Evolutionary conservation across 495 filamentous ascomycete genomes (phyloP), one percentile per base, ranked within the genome.

Genomic region (Beverwykella pulmonaria): DNA sequence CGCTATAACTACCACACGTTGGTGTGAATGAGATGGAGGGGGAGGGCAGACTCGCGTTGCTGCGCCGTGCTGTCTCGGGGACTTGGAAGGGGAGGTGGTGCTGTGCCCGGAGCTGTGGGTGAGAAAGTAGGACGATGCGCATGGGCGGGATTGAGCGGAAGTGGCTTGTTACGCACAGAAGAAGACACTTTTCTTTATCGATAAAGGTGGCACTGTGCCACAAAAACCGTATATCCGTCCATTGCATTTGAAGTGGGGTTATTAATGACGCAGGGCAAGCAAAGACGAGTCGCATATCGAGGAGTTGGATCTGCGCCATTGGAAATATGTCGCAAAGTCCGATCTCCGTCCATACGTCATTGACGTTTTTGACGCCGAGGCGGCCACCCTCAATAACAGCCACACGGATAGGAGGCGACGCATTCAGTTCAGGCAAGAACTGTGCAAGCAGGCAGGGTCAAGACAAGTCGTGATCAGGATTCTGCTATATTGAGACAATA

Each of bases 121-220:
- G 8, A 27, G 48, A 62, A 17, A 44, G 53, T 20, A 25, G 25
- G 39, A 49, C 64, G 64, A 58, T 6, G 5, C 32, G 32, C 32
- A 6, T 26, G n/a, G n/a, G 57, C 64, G 64, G 64, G 46, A 61
- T 19, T 22, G 57, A 19, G 57, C 64, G 64, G 64, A 61, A 55
- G 57, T 56, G 57, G 58, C 50, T 56, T 67, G 50, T 15, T 22
- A 20, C 2, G 8, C 6, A 44, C 15, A 23, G 30, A 50, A 57
- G 10, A 22, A 34, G 25, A 49, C 19, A 47, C 48, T 53, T 23
- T 44, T 54, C 44, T 62, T 50, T 49, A 50, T 61, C 32, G 39
- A 44, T 44, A 44, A 44, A 10, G 2, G 25, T 10, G 17, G 36
- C 56, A 10, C 53, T 10, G 53, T 36, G 53, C 27, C 26, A 34